Conservation (phyloP, 768 basidiomycete species). For the Boletus pseudopeckii region DNA sequence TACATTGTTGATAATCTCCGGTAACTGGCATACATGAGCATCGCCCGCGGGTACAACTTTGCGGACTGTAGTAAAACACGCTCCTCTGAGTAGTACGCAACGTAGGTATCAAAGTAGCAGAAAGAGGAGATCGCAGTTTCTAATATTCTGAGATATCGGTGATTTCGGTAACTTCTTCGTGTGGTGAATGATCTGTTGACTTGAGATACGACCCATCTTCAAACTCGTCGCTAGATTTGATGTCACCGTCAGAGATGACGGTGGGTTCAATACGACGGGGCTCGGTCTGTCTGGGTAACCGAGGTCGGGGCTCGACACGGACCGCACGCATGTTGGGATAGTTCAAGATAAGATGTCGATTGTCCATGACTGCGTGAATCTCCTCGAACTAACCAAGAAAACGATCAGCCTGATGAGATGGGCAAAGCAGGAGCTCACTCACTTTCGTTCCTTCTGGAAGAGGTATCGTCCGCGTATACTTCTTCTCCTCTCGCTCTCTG, state of each 20-base stretch:
- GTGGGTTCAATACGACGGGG: conserved; percentile 33
- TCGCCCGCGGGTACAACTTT: conserved; percentile 9
- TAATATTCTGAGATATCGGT: conserved; percentile 33
- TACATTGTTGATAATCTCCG: conserved; percentile 2
- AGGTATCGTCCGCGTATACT: conserved; percentile 64
- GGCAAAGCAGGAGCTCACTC: conserved; percentile 19
- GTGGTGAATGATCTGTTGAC: conserved; percentile 22
- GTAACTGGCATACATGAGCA: conserved; percentile 21
- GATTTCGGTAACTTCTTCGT: conserved; percentile 24
- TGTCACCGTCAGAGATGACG: conserved; percentile 29
- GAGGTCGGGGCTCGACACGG: conserved; percentile 31
- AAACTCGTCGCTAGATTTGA: conserved; percentile 29
- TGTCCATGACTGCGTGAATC: conserved; percentile 63
- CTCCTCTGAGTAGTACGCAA: conserved; percentile 7
- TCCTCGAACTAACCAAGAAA: conserved; percentile 59
- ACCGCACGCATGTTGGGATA: conserved; percentile 50
- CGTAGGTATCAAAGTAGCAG: conserved; percentile 4
- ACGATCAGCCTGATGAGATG: neutral
- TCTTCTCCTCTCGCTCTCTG: conserved; percentile 60
- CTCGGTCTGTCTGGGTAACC: conserved; percentile 23
- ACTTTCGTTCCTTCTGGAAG: conserved; percentile 73
- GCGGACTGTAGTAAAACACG: conserved; percentile 18
- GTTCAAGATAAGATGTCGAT: conserved; percentile 55
- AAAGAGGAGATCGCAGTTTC: conserved; percentile 4
- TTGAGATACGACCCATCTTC: conserved; percentile 25